Percentiles rank a stretch among this genome's conserved stretches.
Conservation (phyloP, 148 eudicot species). For the Bassia scoparia region DNA sequence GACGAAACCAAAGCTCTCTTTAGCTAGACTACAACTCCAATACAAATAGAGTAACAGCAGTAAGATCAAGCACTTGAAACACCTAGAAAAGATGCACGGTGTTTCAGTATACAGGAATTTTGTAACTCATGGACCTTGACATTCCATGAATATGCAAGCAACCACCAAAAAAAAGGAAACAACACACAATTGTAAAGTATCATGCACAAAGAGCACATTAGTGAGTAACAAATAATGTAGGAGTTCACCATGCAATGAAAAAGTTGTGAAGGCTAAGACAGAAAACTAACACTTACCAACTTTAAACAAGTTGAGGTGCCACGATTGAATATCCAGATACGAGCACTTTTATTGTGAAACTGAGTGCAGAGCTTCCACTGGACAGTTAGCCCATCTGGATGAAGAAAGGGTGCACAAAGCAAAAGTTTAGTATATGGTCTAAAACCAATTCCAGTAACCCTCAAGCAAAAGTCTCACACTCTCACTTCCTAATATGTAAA, state of each 20-base stretch:
- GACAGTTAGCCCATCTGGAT: conserved; percentile 45
- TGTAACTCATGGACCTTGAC: conserved; percentile 70
- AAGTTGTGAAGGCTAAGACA: neutral
- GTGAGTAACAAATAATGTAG: neutral
- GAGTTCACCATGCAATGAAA: too few species aligned
- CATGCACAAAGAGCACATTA: neutral
- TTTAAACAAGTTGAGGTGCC: conserved; percentile 55
- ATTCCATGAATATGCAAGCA: conserved; percentile 78
- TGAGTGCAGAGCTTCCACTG: conserved; percentile 76
- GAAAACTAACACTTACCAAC: conserved; percentile 48
- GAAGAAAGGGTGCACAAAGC: neutral
- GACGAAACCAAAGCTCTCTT: conserved; percentile 1
- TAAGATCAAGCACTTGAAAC: neutral
- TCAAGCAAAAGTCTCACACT: too few species aligned
- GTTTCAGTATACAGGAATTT: conserved; percentile 65
- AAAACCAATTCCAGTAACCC: neutral
- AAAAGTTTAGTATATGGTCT: neutral
- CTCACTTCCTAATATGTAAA: too few species aligned
- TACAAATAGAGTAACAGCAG: neutral
- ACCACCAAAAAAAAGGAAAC: conserved; percentile 42
- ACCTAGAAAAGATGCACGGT: conserved; percentile 99
- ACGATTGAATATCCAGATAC: conserved; percentile 73
- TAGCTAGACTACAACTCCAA: neutral
- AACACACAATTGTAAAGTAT: neutral
- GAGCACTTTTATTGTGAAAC: conserved; percentile 46